A percentile compares a stretch with the other conserved stretches of the same genome.
phyloP scores from a whole-genome alignment of 768 basidiomycete genomes.

The Clitopilus passeckerianus region DNA sequence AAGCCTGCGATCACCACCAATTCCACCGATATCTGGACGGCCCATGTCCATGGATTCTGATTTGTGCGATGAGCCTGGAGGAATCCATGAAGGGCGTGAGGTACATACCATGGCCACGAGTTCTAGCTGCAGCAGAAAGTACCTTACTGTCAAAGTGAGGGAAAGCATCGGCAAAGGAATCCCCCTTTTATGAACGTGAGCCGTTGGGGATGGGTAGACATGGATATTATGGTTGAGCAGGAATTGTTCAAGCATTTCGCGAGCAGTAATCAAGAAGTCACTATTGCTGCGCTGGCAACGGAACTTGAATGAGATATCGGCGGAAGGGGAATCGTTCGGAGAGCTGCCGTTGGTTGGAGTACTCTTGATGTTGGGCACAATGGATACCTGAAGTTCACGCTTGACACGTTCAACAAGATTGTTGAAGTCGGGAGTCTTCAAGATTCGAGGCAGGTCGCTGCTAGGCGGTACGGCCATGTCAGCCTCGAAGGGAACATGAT shows the following conservation, averaged over 20 bases:
- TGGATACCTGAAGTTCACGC: constrained; percentile 88
- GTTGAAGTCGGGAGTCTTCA: constrained; percentile 75
- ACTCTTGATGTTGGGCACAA: constrained; percentile 74
- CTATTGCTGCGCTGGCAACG: constrained; percentile 92
- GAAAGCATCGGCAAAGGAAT: constrained; percentile 94
- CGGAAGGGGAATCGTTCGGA: constrained; percentile 43
- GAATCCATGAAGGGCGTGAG: background rate
- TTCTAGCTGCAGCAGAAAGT: constrained; percentile 64
- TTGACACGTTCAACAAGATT: constrained; percentile 89
- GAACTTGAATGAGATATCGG: constrained; percentile 92
- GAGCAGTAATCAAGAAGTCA: constrained; percentile 84
- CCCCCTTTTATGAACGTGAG: constrained; percentile 83
- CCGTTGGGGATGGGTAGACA: constrained; percentile 72
- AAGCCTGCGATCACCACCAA: constrained; percentile 69
- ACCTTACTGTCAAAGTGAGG: constrained; percentile 96
- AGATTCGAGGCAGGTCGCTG: constrained; percentile 71
- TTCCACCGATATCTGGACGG: constrained; percentile 66
- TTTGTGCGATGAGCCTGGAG: background rate
- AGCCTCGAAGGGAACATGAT: constrained; percentile 95
- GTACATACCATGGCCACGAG: constrained; percentile 53
- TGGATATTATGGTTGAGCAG: constrained; percentile 79
- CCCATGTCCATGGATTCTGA: constrained; percentile 76
- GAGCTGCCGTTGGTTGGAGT: constrained; percentile 40
- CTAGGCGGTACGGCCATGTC: constrained; percentile 89
- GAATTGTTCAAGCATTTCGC: constrained; percentile 93